A percentile compares a stretch with the other conserved stretches of the same genome.
These are phyloP conservation scores for Hygrophila difformis DNA, from an alignment of 257 asterid species.

Conservation along the genomic window DNA sequence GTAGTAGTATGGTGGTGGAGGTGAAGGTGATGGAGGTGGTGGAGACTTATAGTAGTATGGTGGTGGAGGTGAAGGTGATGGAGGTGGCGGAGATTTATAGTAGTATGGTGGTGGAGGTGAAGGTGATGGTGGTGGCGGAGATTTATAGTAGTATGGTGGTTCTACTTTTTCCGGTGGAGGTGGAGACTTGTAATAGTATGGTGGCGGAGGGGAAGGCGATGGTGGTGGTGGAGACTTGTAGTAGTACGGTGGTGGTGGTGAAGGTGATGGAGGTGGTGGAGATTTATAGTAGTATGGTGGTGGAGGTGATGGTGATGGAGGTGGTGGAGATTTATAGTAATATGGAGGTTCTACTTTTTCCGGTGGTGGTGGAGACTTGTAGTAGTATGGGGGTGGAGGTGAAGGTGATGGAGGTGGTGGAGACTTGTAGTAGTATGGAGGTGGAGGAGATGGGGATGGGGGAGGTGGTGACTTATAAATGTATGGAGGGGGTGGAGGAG, in stretches of 20 bases:
- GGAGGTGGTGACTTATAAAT: too few relatives aligned
- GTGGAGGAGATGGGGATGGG: conserved; percentile 22
- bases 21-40: conserved; percentile 23
- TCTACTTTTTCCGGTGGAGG: conserved; percentile 15
- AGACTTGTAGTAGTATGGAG: conserved; percentile 23
- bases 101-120: neutral
- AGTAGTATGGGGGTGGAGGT: conserved; percentile 16
- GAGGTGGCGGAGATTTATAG: conserved; percentile 50
- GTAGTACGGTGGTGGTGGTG: conserved; percentile 15
- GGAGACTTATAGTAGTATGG: conserved; percentile 42
- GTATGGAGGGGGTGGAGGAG: conserved; percentile 18
- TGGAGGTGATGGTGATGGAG: conserved; percentile 12
- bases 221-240: conserved; percentile 38
- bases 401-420: conserved; percentile 23
- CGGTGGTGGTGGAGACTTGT: conserved; percentile 24
- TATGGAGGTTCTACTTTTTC: conserved; percentile 19
- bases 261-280: conserved; percentile 25
- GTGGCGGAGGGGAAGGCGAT: conserved; percentile 19
- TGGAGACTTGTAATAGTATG: conserved; percentile 15
- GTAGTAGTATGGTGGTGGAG: too few relatives aligned
- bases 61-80: conserved; percentile 35
- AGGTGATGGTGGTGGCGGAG: neutral
- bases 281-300: conserved; percentile 16
- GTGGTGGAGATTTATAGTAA: conserved; percentile 22
- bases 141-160: conserved; percentile 15